Evolutionary conservation across 78 protist genomes (phyloP), one percentile per base, ranked within the genome.

Genomic region (Pelomyxa schiedti): DNA sequence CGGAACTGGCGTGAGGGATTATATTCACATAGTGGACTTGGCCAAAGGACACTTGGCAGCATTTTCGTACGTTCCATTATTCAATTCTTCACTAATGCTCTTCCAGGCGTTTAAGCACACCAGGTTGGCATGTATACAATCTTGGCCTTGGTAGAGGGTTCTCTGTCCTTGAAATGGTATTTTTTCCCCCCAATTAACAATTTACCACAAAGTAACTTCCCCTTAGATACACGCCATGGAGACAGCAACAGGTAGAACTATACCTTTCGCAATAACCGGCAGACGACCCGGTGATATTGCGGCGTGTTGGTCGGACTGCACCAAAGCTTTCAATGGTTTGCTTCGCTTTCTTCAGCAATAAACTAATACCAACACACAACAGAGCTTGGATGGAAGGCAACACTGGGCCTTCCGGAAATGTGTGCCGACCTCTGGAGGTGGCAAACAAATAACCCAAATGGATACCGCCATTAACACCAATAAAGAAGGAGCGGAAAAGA

Each of bases 1-100:
- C 74, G 99, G 99, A 37, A 94, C 99, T 6, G 94, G 99, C 52
- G 96, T 96, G 53, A 89, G 99, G 52, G 99, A 98, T 79, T 98
- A 89, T 78, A 92, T 96, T 74, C 98, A 96, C 86, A 94, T 95
- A 24, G 88, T 86, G 52, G 99, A 95, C 76, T 79, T 95, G 5
- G 96, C 96, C 1, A 36, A 69, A 42, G 97, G 95, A 0, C 98
- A 95, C 82, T 77, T 90, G 16, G 89, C 95, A 2, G 89, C 97
- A 32, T 69, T 91, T 30, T 6, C 1, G 28, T 36, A 37, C 28
- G n/a, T n/a, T n/a, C n/a, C n/a, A n/a, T n/a, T n/a, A n/a, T n/a
- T 39, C 69, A 5, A 9, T 24, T 66, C 29, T 35, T 1, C 41
- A 42, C 26, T 67, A 32, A 4, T 63, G n/a, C 8, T 36, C 30